Evolutionary conservation across 164 flowering plant genomes (phyloP).

Genomic region (Magnolia kwangsiensis): DNA sequence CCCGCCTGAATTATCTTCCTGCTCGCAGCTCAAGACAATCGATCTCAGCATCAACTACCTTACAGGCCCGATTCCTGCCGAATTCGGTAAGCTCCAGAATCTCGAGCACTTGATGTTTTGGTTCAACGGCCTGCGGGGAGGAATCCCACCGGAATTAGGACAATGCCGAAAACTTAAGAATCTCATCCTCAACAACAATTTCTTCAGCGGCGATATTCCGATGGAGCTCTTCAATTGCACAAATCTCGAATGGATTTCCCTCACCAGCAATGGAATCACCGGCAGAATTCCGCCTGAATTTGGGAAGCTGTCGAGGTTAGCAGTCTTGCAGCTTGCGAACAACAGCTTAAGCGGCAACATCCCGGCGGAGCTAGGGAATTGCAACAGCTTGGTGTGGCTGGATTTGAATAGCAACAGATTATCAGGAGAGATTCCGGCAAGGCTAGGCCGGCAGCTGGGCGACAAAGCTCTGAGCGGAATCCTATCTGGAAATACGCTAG

Average conservation of each 20-base stretch:
- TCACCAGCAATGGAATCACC: slow-evolving; percentile 66
- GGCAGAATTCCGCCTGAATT: slow-evolving; percentile 65
- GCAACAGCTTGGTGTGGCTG: slow-evolving; percentile 84
- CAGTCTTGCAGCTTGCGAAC: slow-evolving; percentile 78
- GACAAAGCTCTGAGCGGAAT: slow-evolving; percentile 61
- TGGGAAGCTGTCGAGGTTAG: slow-evolving; percentile 54
- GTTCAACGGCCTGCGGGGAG: slow-evolving; percentile 75
- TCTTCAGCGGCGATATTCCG: slow-evolving; percentile 61
- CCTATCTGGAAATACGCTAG: slow-evolving; percentile 71
- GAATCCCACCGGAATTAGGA: slow-evolving; percentile 71
- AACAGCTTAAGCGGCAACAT: slow-evolving; percentile 69
- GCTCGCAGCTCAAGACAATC: slow-evolving; percentile 54
- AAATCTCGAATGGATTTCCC: slow-evolving; percentile 82
- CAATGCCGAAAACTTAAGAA: slow-evolving; percentile 57
- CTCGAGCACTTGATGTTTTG: slow-evolving; percentile 84
- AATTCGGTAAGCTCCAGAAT: slow-evolving; percentile 60
- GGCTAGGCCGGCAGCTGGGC: slow-evolving; percentile 70
- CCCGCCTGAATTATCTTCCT: slow-evolving; percentile 47
- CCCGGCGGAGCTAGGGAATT: slow-evolving; percentile 63
- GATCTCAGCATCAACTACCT: slow-evolving; percentile 84
- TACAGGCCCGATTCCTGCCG: slow-evolving; percentile 63
- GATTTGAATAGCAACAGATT: slow-evolving; percentile 73
- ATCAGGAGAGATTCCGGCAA: slow-evolving; percentile 67
- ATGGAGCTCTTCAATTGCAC: slow-evolving; percentile 49
- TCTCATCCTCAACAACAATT: slow-evolving; percentile 76